Conservation (phyloP, 306 rosid species). For the Cicer judaicum region DNA sequence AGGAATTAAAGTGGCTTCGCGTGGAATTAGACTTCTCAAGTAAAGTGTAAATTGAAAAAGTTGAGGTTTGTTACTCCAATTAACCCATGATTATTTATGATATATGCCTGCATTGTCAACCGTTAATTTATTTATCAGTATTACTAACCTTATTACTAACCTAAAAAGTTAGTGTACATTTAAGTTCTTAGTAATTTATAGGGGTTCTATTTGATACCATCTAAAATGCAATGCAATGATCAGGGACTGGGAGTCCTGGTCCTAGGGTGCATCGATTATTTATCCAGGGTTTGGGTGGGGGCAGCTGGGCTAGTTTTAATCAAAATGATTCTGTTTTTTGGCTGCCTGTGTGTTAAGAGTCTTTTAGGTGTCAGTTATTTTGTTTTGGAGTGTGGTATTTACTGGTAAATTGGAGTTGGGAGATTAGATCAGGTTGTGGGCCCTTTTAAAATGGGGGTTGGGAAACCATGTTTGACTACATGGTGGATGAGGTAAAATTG, state of each 20-base stretch:
- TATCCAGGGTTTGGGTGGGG: conserved; percentile 6
- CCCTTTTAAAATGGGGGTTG: not conserved
- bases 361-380: not conserved
- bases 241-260: too few species aligned
- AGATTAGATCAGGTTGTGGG: not conserved
- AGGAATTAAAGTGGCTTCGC: conserved; percentile 25
- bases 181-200: not conserved
- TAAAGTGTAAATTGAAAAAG: not conserved
- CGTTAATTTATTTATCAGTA: not conserved
- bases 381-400: not conserved
- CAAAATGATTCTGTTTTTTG: not conserved
- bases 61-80: not conserved
- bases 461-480: too few species aligned
- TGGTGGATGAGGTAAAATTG: too few species aligned
- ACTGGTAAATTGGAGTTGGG: not conserved
- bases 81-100: not conserved
- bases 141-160: conserved; percentile 4
- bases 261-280: conserved; percentile 2
- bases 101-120: not conserved
- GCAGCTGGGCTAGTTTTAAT: conserved; percentile 11
- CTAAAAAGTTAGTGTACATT: not conserved
- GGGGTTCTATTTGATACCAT: not conserved
- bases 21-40: not conserved
- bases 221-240: not conserved
- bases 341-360: not conserved